Conservation (phyloP, 140 eudicot species). For the Bidens hawaiensis region DNA sequence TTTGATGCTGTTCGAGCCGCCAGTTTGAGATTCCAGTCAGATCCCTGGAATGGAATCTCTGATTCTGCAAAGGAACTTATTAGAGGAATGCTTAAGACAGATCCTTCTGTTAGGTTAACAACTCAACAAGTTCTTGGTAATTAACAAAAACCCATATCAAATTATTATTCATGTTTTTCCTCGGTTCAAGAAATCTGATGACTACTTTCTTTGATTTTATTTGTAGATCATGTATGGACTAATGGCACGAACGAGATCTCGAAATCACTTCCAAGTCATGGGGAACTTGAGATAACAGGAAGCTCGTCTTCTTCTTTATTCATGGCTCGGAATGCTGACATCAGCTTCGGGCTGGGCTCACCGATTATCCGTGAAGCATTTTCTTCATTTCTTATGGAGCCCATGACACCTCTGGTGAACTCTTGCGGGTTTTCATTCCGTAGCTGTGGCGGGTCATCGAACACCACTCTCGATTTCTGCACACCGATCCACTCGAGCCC, state of each 20-base stretch:
- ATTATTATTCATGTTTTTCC: neutral
- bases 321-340: slow-evolving; percentile 48
- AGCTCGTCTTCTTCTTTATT: slow-evolving; percentile 26
- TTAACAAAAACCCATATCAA: slow-evolving; percentile 1
- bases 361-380: slow-evolving; percentile 36
- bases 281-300: slow-evolving; percentile 15
- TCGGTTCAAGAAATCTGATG: neutral
- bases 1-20: slow-evolving; percentile 87
- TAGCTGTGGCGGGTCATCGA: slow-evolving; percentile 46
- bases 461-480: slow-evolving; percentile 36
- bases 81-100: slow-evolving; percentile 63
- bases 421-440: slow-evolving; percentile 61
- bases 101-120: slow-evolving; percentile 55
- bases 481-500: slow-evolving; percentile 51
- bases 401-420: slow-evolving; percentile 30
- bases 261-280: slow-evolving; percentile 3
- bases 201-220: neutral
- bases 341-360: slow-evolving; percentile 55
- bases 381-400: slow-evolving; percentile 58
- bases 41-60: slow-evolving; percentile 61
- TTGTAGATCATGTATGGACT: slow-evolving; percentile 63
- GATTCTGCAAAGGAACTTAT: slow-evolving; percentile 69
- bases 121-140: slow-evolving; percentile 76
- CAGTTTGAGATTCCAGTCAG: slow-evolving; percentile 56
- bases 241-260: slow-evolving; percentile 3